Percentiles rank a stretch among this genome's conserved stretches.
Evolutionary conservation across 208 protist genomes (phyloP).

Genomic region (Acanthamoeba divionensis): DNA sequence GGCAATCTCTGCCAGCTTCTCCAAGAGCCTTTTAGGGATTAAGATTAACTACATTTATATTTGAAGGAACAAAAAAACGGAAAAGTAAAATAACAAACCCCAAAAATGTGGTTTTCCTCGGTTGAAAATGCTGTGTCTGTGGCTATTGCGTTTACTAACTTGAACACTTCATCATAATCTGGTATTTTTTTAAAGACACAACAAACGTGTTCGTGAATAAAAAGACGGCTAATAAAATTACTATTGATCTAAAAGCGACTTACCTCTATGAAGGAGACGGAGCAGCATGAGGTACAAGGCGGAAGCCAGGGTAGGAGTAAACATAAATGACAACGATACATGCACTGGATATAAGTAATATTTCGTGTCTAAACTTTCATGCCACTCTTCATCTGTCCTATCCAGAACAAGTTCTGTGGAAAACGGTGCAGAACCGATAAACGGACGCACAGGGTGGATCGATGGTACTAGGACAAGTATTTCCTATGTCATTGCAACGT

Average conservation of each 20-base stretch:
- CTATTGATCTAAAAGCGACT: not conserved
- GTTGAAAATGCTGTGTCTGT: constrained; percentile 63
- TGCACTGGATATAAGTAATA: constrained; percentile 89
- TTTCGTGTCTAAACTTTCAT: constrained; percentile 82
- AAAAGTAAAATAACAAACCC: not conserved
- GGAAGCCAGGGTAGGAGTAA: constrained; percentile 85
- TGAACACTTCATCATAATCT: constrained; percentile 54
- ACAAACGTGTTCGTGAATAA: too few relatives aligned
- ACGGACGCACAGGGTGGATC: constrained; percentile 57
- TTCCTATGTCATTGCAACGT: not conserved
- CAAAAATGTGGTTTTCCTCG: constrained; percentile 56
- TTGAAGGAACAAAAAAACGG: not conserved
- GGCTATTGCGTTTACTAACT: constrained; percentile 54
- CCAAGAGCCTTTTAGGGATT: constrained; percentile 44
- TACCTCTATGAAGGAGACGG: constrained; percentile 83
- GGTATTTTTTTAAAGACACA: constrained; percentile 60
- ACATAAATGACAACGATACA: constrained; percentile 85
- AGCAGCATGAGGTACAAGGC: constrained; percentile 90
- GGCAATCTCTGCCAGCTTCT: constrained; percentile 70
- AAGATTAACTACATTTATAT: not conserved
- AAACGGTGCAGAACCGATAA: constrained; percentile 53
- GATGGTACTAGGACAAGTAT: constrained; percentile 48
- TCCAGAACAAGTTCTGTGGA: constrained; percentile 79
- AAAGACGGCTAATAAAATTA: too few relatives aligned
- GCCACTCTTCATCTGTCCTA: constrained; percentile 79